Base-by-base conservation (phyloP, 495 filamentous ascomycete genomes). In the Podospora fimiseda region DNA sequence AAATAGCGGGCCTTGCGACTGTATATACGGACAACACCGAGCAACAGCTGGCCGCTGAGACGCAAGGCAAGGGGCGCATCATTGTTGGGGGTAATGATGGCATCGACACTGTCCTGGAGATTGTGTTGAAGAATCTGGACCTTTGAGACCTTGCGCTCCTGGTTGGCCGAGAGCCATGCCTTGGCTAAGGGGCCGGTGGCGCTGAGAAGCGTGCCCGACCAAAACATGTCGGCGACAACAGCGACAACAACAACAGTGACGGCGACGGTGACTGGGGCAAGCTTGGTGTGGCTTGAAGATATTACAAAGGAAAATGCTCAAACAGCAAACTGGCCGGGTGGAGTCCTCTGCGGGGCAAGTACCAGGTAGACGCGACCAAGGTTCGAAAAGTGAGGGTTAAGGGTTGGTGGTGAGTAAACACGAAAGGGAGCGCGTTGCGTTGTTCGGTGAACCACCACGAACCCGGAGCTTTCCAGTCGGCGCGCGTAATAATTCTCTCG, bases 141-240 rank as follows among this genome's bases (percentile, higher is more conserved):
- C 70, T 97, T 98, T 53, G 90, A 90, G 39, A 98, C 82, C 70
- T 96, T 97, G 78, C 90, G 89, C 80, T 97, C 92, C 60, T 96
- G 73, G 72, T 97, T 97, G 73, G 91, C 89, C 22, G 92, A 95
- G 55, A 97, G 82, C 93, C 93, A 97, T 71, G 96, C 93, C 63
- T 91, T 88, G 66, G 93, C 94, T 78, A 98, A 69, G 60, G 93
- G 90, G 78, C 94, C 93, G 46, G 90, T 95, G 83, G 94, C 93
- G 50, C 90, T 91, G 55, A 98, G 82, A 51, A 98, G 81, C 43
- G 90, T 90, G 75, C 95, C 92, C 19, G 93, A 96, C 72, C 95
- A 98, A 75, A 98, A 98, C 93, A 98, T 98, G 66, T 68, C 73
- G 78, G 60, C 54, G 56, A 51, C 48, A 64, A 66, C 57, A 61